These are phyloP conservation scores for Wilhelminamyces savonicus DNA, from an alignment of 805 yeast species.

Conservation along the genomic window DNA sequence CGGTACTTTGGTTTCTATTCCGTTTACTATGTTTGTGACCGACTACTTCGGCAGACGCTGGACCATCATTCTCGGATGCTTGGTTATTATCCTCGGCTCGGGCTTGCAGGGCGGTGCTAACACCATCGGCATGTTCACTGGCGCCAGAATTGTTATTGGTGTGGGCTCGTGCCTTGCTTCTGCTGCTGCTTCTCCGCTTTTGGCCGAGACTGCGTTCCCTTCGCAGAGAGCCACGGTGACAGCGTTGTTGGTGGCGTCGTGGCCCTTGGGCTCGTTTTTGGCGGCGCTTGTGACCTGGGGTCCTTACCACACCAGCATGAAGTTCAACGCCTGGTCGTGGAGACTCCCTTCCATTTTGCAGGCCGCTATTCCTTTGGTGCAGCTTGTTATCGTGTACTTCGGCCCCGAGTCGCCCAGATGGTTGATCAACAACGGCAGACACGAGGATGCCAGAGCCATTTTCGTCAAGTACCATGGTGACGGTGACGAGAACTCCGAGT, in stretches of 20 bases:
- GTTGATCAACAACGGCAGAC: constrained; percentile 8
- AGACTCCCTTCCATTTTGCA: constrained; percentile 9
- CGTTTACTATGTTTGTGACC: constrained; percentile 3
- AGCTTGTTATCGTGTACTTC: constrained; percentile 4
- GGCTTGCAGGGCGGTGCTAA: neutral
- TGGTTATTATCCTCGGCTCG: neutral
- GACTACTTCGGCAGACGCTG: constrained; percentile 3
- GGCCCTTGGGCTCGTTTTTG: neutral
- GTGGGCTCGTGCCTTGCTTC: neutral
- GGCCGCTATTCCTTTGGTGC: constrained; percentile 8
- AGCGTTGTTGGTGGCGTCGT: neutral
- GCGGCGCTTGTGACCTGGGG: constrained; percentile 1
- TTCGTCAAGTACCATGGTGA: neutral
- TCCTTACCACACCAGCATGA: neutral
- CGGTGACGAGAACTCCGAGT: neutral
- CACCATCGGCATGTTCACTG: neutral
- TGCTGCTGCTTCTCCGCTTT: neutral
- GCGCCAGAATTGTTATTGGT: neutral
- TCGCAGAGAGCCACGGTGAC: neutral
- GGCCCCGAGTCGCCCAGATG: constrained; percentile 17
- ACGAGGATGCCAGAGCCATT: constrained; percentile 5
- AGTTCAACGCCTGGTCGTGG: constrained; percentile 4
- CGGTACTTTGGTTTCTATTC: constrained; percentile 6
- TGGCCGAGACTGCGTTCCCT: neutral
- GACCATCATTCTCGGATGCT: neutral